Base-by-base conservation (phyloP, 192 early-diverging fungal species). In the Entomortierella beljakovae region DNA sequence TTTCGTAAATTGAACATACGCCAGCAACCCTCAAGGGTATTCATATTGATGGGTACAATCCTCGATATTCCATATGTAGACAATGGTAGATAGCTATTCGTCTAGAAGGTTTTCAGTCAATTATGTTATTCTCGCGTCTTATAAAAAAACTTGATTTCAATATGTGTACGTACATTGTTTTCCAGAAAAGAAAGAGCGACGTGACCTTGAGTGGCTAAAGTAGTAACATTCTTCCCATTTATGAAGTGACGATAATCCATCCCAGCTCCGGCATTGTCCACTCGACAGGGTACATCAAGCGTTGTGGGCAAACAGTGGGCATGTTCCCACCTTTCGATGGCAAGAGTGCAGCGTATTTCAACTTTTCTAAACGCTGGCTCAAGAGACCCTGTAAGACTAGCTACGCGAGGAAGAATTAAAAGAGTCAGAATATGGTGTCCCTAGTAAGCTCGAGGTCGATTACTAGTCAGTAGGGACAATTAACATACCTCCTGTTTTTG, bases 161-260 rank as follows among this genome's bases (percentile, higher is more conserved):
- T n/a, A n/a, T 26, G 23, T 28, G 6, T 26, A 53, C 20, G 32
- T 35, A 71, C 69, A n/a, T 28, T 46, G 23, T 9, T 1, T 3
- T 61, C 38, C 37, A 70, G 26, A 13, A 54, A 26, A 26, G 51
- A 32, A 26, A 15, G 18, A 8, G 37, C 33, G 31, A 51, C 25
- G 5, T 31, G 43, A 26, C 67, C 67, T 25, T 59, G 67, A 20
- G 25, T 7, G 1, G 40, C 59, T 10, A 22, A 33, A 2, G 11
- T 15, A 2, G 52, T 61, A 18, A 56, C 25, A n/a, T 71, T 63
- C 23, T 22, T 29, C 0, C 53, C 54, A 28, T 71, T 63, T 3
- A 71, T 33, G 29, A 57, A 71, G 25, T 71, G 69, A 15, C 54
- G 40, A 25, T 32, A 56, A 29, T 57, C 53, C 22, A 71, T 54